phyloP scores from a whole-genome alignment of 2,329 filamentous ascomycete genomes.

The Aspergillus aculeatinus region DNA sequence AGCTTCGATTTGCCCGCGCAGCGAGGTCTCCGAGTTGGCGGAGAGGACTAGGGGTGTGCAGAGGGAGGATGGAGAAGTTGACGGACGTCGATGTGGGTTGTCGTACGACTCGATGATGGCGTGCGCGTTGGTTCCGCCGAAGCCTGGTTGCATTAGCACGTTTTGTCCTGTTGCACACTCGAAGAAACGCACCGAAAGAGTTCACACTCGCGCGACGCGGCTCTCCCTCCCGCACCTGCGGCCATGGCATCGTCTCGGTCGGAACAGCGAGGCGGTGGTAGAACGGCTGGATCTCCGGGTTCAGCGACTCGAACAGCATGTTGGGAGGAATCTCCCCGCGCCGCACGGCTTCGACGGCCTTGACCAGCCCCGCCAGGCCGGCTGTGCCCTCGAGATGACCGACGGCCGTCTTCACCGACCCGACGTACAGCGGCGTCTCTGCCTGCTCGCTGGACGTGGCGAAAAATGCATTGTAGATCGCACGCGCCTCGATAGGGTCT shows the following conservation, averaged over 20 bases:
- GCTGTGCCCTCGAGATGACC: conserved; percentile 28
- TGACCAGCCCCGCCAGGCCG: conserved; percentile 28
- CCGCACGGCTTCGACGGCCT: conserved; percentile 10
- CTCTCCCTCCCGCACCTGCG: background rate
- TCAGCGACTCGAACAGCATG: background rate
- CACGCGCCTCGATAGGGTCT: conserved; percentile 54
- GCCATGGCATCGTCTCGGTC: background rate
- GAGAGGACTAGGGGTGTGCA: background rate
- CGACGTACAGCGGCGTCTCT: conserved; percentile 19
- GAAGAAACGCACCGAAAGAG: background rate
- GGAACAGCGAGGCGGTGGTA: background rate
- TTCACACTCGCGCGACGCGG: background rate
- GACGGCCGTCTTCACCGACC: conserved; percentile 20
- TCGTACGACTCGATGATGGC: conserved; percentile 35
- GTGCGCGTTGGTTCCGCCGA: conserved; percentile 11
- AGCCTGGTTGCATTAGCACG: conserved; percentile 27
- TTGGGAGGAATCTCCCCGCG: background rate
- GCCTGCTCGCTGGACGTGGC: background rate
- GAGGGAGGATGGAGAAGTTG: background rate
- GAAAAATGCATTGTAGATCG: conserved; percentile 46
- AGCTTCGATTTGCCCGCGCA: background rate
- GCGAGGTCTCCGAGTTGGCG: background rate
- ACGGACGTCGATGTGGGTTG: background rate
- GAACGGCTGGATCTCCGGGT: background rate
- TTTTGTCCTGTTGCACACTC: background rate